Conservation (phyloP, 1,139 yeast species). For the Yamadazyma triangularis region DNA sequence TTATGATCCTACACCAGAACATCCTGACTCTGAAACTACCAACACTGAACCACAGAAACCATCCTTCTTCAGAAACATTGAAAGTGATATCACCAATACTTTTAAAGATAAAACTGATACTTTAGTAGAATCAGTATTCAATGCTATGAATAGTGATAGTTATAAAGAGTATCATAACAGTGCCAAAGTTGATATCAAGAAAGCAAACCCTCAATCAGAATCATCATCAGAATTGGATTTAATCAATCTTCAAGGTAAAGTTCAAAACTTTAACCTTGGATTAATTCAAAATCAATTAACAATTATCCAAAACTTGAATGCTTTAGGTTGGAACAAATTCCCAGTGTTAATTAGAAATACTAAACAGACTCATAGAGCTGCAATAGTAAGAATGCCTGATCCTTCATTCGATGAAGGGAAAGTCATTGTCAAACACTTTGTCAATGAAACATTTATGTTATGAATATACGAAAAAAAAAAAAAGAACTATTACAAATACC, state of each 20-base stretch:
- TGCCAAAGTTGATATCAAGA: constrained; percentile 2
- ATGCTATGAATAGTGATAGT: constrained; percentile 41
- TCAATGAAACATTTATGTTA: constrained; percentile 32
- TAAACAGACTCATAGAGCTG: constrained; percentile 73
- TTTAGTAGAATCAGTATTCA: constrained; percentile 57
- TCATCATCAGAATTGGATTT: constrained; percentile 4
- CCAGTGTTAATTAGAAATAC: constrained; percentile 68
- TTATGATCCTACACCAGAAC: constrained; percentile 13
- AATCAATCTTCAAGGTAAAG: constrained; percentile 13
- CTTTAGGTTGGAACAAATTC: constrained; percentile 60
- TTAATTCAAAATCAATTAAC: constrained; percentile 41
- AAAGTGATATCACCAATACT: constrained; percentile 16
- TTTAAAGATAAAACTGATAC: constrained; percentile 53
- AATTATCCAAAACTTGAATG: constrained; percentile 56
- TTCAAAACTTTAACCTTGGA: constrained; percentile 29
- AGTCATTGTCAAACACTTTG: constrained; percentile 61
- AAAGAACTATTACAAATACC: too few relatives aligned
- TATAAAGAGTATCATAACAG: constrained; percentile 17
- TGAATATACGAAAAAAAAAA: too few relatives aligned
- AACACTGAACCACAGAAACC: constrained; percentile 6
- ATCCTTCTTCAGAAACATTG: constrained; percentile 12
- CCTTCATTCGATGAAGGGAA: constrained; percentile 63
- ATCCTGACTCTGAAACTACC: constrained; percentile 3
- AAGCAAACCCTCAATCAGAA: background rate
- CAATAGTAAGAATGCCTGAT: constrained; percentile 59